phyloP scores from a whole-genome alignment of 1,284 basidiomycete species.

The Neonothopanus nambi region DNA sequence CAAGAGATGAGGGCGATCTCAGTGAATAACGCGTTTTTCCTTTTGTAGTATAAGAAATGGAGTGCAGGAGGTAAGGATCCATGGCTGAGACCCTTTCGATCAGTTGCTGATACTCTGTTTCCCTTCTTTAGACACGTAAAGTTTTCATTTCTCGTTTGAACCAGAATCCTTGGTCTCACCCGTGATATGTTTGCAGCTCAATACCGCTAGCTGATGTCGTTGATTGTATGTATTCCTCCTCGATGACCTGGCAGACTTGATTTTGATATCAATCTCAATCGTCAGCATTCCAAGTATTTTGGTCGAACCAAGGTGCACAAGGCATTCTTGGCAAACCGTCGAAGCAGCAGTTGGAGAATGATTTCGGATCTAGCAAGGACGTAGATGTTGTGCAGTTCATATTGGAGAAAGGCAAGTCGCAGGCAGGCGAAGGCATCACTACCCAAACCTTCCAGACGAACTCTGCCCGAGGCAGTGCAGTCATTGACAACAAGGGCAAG shows the following conservation, averaged over 20 bases:
- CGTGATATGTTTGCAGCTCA: conserved; percentile 40
- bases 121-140: conserved; percentile 67
- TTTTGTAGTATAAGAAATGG: conserved; percentile 77
- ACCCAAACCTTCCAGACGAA: conserved; percentile 32
- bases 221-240: conserved; percentile 57
- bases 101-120: conserved; percentile 23
- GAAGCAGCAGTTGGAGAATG: conserved; percentile 74
- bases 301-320: conserved; percentile 69
- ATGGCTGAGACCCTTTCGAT: conserved; percentile 18
- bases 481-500: conserved; percentile 42
- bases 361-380: conserved; percentile 67
- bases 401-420: conserved; percentile 61
- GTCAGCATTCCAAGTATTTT: conserved; percentile 50
- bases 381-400: conserved; percentile 59
- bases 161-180: conserved; percentile 19
- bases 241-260: conserved; percentile 3
- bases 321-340: conserved; percentile 71
- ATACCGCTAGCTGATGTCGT: conserved; percentile 71
- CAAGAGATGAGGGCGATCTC: neutral
- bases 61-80: conserved; percentile 65
- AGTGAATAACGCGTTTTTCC: conserved; percentile 20
- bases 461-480: conserved; percentile 40
- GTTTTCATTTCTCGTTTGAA: conserved; percentile 21
- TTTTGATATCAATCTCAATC: conserved; percentile 10
- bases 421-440: conserved; percentile 47